Conservation (phyloP, 768 basidiomycete genomes). For the Rhizopogon rudus region DNA sequence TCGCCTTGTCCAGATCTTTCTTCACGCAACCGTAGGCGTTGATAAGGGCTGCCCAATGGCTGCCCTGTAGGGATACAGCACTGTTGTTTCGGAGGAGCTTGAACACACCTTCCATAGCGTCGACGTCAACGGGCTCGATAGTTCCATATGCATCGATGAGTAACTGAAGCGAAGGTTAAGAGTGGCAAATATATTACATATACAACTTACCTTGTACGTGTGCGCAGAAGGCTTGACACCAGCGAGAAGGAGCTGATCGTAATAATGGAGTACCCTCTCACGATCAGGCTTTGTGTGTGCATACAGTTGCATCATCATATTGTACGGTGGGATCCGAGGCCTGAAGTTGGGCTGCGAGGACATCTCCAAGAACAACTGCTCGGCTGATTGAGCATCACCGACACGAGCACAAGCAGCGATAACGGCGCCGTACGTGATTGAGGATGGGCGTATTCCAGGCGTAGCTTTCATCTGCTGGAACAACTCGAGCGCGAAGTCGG, state of each 20-base stretch:
- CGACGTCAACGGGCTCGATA: slow-evolving; percentile 76
- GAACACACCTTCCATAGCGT: slow-evolving; percentile 70
- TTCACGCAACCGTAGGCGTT: slow-evolving; percentile 81
- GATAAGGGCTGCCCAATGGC: slow-evolving; percentile 82
- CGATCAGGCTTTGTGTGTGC: slow-evolving; percentile 87
- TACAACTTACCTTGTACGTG: slow-evolving; percentile 78
- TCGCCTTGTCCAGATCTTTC: slow-evolving; percentile 73
- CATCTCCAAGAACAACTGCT: slow-evolving; percentile 87
- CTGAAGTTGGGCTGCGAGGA: slow-evolving; percentile 61
- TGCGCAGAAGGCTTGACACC: slow-evolving; percentile 76
- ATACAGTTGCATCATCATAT: slow-evolving; percentile 98
- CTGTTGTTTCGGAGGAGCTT: slow-evolving; percentile 43
- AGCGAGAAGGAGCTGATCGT: slow-evolving; percentile 55
- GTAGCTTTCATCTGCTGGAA: slow-evolving; percentile 82
- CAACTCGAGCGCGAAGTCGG: slow-evolving; percentile 80
- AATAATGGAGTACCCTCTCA: slow-evolving; percentile 69
- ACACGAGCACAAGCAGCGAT: slow-evolving; percentile 93
- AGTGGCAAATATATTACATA: background rate
- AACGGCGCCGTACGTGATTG: slow-evolving; percentile 92
- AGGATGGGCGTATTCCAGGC: slow-evolving; percentile 54
- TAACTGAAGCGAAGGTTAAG: slow-evolving; percentile 40
- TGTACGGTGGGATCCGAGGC: slow-evolving; percentile 91
- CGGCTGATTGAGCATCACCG: slow-evolving; percentile 80
- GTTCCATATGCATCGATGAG: slow-evolving; percentile 86
- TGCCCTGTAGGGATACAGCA: slow-evolving; percentile 34